Evolutionary conservation across 371 early-diverging fungal genomes (phyloP).

Genomic region (Coemansia sp.): DNA sequence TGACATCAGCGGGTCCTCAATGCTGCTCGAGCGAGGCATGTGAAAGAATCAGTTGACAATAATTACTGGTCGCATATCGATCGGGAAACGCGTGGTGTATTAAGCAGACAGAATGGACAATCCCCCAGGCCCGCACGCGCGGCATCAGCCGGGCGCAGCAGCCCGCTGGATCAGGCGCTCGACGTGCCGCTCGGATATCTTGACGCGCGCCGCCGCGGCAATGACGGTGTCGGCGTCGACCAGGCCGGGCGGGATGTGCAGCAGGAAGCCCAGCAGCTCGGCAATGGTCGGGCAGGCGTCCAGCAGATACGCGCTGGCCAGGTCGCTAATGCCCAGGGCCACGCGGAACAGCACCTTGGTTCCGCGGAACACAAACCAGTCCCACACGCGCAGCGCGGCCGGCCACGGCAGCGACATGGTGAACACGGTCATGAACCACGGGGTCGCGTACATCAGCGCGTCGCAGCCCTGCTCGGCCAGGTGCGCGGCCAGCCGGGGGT

Average conservation of each 20-base stretch:
- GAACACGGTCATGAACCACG: conserved; percentile 93
- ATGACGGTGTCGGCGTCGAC: conserved; percentile 70
- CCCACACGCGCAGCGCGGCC: conserved; percentile 90
- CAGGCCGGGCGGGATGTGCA: conserved; percentile 79
- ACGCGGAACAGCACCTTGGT: conserved; percentile 82
- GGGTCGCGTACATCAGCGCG: conserved; percentile 87
- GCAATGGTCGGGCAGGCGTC: conserved; percentile 75
- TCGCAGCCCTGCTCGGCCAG: conserved; percentile 74
- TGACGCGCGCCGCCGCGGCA: conserved; percentile 68
- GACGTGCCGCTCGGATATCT: conserved; percentile 54
- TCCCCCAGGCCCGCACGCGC: background rate
- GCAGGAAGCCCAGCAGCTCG: conserved; percentile 72
- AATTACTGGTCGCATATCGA: too few species aligned
- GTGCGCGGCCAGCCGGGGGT: conserved; percentile 72
- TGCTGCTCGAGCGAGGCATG: too few species aligned
- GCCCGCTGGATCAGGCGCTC: conserved; percentile 25
- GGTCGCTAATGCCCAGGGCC: conserved; percentile 76
- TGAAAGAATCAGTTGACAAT: too few species aligned
- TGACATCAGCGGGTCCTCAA: too few species aligned
- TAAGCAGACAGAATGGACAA: too few species aligned
- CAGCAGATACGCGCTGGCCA: conserved; percentile 61
- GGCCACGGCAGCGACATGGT: conserved; percentile 91
- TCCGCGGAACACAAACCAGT: conserved; percentile 78
- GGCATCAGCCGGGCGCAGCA: background rate
- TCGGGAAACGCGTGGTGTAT: too few species aligned